A percentile compares a stretch with the other conserved stretches of the same genome.
Evolutionary conservation across 1,284 basidiomycete species (phyloP).

Genomic region (Ustilago vetiveriae): DNA sequence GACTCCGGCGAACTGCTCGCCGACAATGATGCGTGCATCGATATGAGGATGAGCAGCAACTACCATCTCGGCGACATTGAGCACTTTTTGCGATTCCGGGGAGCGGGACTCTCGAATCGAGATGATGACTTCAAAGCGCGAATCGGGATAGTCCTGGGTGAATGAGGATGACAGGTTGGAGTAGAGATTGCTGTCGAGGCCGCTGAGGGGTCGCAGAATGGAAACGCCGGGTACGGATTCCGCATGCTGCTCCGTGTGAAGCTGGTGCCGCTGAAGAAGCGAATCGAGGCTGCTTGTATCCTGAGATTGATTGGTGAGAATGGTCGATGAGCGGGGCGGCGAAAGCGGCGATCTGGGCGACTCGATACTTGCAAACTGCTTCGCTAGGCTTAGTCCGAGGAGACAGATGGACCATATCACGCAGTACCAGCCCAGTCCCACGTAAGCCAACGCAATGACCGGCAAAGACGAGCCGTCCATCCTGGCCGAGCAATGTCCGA

Average conservation of each 20-base stretch:
- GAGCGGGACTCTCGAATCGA: conserved; percentile 48
- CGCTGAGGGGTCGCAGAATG: conserved; percentile 63
- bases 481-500: background rate
- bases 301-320: conserved; percentile 72
- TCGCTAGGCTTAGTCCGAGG: conserved; percentile 74
- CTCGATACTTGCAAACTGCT: conserved; percentile 14
- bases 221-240: conserved; percentile 53
- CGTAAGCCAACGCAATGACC: conserved; percentile 4
- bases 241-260: conserved; percentile 77
- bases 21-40: conserved; percentile 54
- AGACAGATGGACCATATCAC: conserved; percentile 79
- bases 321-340: conserved; percentile 30
- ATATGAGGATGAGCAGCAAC: conserved; percentile 54
- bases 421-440: conserved; percentile 75
- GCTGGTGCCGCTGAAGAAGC: conserved; percentile 71
- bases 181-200: conserved; percentile 62
- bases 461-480: background rate
- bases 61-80: conserved; percentile 56
- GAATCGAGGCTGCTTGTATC: conserved; percentile 69
- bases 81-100: conserved; percentile 56
- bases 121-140: conserved; percentile 61
- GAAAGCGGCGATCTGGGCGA: conserved; percentile 35
- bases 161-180: conserved; percentile 63
- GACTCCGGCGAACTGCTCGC: conserved; percentile 75
- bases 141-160: conserved; percentile 58